These are phyloP conservation scores for Yamadazyma spencermartinsiae DNA, from an alignment of 1,139 yeast genomes.

Conservation along the genomic window DNA sequence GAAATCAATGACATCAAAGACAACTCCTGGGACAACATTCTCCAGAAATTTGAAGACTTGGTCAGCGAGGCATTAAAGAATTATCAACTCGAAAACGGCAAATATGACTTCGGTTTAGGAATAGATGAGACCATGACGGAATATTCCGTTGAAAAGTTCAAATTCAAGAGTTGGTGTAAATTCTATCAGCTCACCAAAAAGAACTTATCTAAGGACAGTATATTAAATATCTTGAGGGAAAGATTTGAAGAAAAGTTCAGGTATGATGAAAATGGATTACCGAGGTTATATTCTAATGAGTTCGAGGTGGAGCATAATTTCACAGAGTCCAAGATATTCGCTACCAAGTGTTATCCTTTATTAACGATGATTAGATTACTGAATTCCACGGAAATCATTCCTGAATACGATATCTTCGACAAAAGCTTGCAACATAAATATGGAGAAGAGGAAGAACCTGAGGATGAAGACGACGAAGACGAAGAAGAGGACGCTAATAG, in stretches of 20 bases:
- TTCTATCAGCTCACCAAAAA: conserved; percentile 62
- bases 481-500: conserved; percentile 33
- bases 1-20: conserved; percentile 46
- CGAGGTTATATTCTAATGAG: conserved; percentile 76
- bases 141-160: conserved; percentile 42
- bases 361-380: conserved; percentile 57
- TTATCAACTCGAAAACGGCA: conserved; percentile 21
- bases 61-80: conserved; percentile 24
- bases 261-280: conserved; percentile 80
- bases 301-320: conserved; percentile 71
- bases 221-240: conserved; percentile 59
- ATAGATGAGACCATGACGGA: conserved; percentile 44
- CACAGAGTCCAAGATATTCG: conserved; percentile 54
- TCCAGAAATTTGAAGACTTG: conserved; percentile 46
- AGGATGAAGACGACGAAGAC: conserved; percentile 43
- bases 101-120: conserved; percentile 67
- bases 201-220: conserved; percentile 57
- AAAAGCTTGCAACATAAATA: conserved; percentile 23
- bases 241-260: conserved; percentile 80
- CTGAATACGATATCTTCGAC: conserved; percentile 50
- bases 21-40: conserved; percentile 63
- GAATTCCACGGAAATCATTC: conserved; percentile 55
- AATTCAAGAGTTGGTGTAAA: conserved; percentile 62
- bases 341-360: conserved; percentile 59
- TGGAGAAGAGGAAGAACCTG: conserved; percentile 26